Base-by-base conservation (phyloP, 805 yeast genomes). In the Suhomyces tanzawaensis region DNA sequence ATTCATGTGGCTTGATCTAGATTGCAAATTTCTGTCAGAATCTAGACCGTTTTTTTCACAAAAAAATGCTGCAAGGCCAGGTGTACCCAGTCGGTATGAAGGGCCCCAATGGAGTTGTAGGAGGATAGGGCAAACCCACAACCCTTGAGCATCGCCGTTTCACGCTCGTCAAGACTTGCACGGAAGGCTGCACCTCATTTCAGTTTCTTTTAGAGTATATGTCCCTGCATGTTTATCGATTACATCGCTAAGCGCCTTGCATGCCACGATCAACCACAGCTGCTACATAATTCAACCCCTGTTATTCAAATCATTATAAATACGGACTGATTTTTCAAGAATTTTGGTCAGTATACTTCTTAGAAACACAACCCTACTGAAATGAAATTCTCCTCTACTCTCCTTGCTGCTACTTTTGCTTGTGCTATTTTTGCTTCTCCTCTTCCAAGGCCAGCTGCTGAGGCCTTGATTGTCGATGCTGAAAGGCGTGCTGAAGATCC, bases 391-490 rank as follows among this genome's bases (percentile, higher is more conserved):
- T 15, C 14, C n/a, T 14, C 30, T 16, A 4, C 26, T 1, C 25
- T 24, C 15, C 13, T 30, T 16, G 29, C 18, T 11, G 25, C 32
- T 22, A 14, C 19, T 7, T 11, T 31, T 18, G 34, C 26, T 19
- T 15, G 26, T 18, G 12, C 19, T 19, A 24, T 18, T 16, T 3
- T 19, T 12, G 26, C 39, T 16, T 23, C 39, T 13, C 39, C 39
- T 28, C 23, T 36, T 21, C 38, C 38, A 16, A 26, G 12, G 14
- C 12, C 11, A 11, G 13, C n/a, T 24, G 6, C 9, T 21, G 23
- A 21, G 8, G 9, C 23, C 23, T 21, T 21, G 23, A 21, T 21
- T 12, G 5, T 7, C 14, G 24, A 21, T 21, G 11, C 11, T 7
- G 29, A 12, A 3, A 26, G 12, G 5, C 24, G 23, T 26, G 24